Conservation (phyloP, 2,329 filamentous ascomycete species). For the Cladobotryum mycophilum region DNA sequence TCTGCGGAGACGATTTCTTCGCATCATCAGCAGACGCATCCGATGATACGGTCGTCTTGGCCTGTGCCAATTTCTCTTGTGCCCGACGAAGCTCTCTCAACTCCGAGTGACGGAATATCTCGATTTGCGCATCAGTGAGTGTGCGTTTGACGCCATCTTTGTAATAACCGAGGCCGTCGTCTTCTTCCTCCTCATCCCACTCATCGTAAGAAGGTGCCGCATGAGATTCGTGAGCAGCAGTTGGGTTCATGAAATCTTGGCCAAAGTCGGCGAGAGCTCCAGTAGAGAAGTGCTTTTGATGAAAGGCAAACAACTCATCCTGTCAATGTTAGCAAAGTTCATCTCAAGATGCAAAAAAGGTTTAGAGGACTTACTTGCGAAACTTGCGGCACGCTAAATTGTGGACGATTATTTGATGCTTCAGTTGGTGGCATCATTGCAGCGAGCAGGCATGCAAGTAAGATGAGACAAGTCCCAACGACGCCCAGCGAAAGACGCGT, state of each 20-base stretch:
- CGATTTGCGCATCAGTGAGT: constrained; percentile 84
- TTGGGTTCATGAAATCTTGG: constrained; percentile 36
- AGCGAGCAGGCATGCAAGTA: background rate
- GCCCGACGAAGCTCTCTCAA: constrained; percentile 63
- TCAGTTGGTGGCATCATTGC: constrained; percentile 9
- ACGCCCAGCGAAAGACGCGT: background rate
- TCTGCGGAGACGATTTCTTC: background rate
- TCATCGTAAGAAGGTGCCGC: constrained; percentile 27
- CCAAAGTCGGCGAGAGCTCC: constrained; percentile 41
- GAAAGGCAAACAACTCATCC: constrained; percentile 55
- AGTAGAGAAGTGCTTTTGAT: constrained; percentile 52
- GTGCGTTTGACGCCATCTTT: constrained; percentile 81
- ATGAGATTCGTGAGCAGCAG: constrained; percentile 17
- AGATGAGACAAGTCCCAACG: background rate
- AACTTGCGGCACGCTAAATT: constrained; percentile 19
- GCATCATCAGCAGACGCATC: constrained; percentile 13
- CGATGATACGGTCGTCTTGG: background rate
- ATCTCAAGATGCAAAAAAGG: background rate
- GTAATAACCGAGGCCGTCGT: constrained; percentile 76
- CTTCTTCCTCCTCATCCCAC: constrained; percentile 38
- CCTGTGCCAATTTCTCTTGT: constrained; percentile 26
- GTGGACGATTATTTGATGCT: background rate
- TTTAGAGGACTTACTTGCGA: constrained; percentile 18
- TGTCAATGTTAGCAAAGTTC: constrained; percentile 26
- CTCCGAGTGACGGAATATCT: constrained; percentile 85